These are phyloP conservation scores for Knufia fluminis DNA, from an alignment of 2,329 filamentous ascomycete genomes.

Conservation along the genomic window DNA sequence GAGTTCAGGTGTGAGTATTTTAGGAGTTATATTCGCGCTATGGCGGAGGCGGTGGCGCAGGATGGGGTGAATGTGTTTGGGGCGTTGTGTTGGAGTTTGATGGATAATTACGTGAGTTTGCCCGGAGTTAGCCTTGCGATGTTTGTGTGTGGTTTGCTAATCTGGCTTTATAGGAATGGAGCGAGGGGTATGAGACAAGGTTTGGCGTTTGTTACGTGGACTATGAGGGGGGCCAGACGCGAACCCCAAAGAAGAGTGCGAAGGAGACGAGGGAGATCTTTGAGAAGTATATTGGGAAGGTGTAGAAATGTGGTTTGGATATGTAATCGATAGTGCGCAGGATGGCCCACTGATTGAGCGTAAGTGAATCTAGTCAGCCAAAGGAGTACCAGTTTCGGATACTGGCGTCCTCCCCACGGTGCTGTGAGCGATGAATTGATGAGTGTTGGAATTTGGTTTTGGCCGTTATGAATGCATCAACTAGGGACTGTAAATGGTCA, in stretches of 20 bases:
- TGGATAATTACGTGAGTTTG: slow-evolving; percentile 90
- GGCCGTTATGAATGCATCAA: too few species aligned
- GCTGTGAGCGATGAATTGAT: too few species aligned
- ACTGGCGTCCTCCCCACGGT: too few species aligned
- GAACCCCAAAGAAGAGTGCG: slow-evolving; percentile 77
- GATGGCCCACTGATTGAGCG: too few species aligned
- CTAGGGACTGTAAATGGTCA: too few species aligned
- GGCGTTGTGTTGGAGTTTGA: slow-evolving; percentile 78
- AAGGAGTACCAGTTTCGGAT: too few species aligned
- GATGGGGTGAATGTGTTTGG: slow-evolving; percentile 71
- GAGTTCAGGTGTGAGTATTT: slow-evolving; percentile 77
- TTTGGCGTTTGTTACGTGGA: slow-evolving; percentile 45
- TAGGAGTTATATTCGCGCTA: slow-evolving; percentile 62
- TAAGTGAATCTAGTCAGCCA: too few species aligned
- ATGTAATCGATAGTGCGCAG: not conserved
- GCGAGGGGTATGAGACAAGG: too few species aligned
- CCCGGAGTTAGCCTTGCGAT: too few species aligned
- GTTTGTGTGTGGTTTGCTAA: slow-evolving; percentile 77
- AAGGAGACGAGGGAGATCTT: slow-evolving; percentile 62
- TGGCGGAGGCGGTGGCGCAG: slow-evolving; percentile 60
- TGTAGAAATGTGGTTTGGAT: too few species aligned
- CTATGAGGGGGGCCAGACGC: slow-evolving; percentile 67
- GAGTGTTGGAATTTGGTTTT: too few species aligned
- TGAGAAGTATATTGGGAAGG: slow-evolving; percentile 58
- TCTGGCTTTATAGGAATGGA: too few species aligned